These are phyloP conservation scores for Mycena rosella DNA, from an alignment of 768 basidiomycete species.

Conservation along the genomic window DNA sequence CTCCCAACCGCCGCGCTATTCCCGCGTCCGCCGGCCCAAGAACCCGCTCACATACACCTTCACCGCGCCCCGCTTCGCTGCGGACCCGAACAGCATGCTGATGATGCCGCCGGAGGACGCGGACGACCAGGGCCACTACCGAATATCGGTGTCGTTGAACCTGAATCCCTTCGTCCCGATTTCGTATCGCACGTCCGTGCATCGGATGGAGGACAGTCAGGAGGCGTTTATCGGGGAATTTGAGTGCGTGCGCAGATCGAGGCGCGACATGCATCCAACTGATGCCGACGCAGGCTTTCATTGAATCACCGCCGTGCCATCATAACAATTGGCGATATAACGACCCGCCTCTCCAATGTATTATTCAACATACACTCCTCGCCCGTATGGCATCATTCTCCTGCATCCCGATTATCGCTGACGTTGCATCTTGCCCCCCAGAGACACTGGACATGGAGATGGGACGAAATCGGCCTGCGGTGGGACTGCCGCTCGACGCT, in stretches of 20 bases:
- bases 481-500: slow-evolving; percentile 62
- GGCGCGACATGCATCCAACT: background rate
- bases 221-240: slow-evolving; percentile 53
- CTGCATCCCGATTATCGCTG: background rate
- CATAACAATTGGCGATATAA: slow-evolving; percentile 54
- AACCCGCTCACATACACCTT: slow-evolving; percentile 32
- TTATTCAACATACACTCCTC: slow-evolving; percentile 50
- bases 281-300: slow-evolving; percentile 47
- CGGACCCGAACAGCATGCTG: slow-evolving; percentile 25
- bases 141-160: slow-evolving; percentile 57
- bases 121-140: slow-evolving; percentile 45
- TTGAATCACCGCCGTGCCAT: slow-evolving; percentile 57
- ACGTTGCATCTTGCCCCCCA: slow-evolving; percentile 14
- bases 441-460: slow-evolving; percentile 59
- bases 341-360: slow-evolving; percentile 55
- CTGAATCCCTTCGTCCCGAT: slow-evolving; percentile 61
- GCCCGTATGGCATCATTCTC: slow-evolving; percentile 40
- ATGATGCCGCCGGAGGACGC: slow-evolving; percentile 34
- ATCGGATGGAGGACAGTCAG: slow-evolving; percentile 42
- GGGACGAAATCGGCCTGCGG: slow-evolving; percentile 50
- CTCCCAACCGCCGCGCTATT: slow-evolving; percentile 31
- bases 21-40: slow-evolving; percentile 32
- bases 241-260: slow-evolving; percentile 42
- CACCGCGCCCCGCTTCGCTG: slow-evolving; percentile 8
- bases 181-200: slow-evolving; percentile 57